phyloP scores from a whole-genome alignment of 2,329 filamentous ascomycete genomes.

The Domatiomyces catenatus region DNA sequence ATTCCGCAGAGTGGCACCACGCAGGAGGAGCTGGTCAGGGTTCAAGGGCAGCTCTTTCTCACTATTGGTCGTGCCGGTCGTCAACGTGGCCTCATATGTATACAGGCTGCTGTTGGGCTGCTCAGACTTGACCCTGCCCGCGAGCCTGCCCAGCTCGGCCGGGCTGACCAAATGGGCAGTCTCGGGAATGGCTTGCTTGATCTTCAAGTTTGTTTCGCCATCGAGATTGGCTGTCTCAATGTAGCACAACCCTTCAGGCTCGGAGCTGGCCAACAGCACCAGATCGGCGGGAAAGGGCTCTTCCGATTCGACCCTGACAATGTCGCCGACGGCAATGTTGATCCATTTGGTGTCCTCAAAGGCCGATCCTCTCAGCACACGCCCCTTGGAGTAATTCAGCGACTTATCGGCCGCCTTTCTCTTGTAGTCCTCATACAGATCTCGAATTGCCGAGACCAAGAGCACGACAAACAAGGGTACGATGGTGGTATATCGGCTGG shows the following conservation, averaged over 20 bases:
- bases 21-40: constrained; percentile 81
- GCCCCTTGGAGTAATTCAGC: constrained; percentile 75
- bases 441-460: constrained; percentile 87
- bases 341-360: constrained; percentile 90
- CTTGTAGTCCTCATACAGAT: constrained; percentile 84
- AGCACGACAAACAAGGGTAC: constrained; percentile 82
- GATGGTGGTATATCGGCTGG: constrained; percentile 91
- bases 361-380: constrained; percentile 63
- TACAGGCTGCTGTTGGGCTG: constrained; percentile 97
- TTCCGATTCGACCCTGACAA: constrained; percentile 84
- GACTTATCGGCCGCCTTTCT: constrained; percentile 72
- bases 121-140: constrained; percentile 78
- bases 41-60: constrained; percentile 84
- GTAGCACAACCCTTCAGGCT: constrained; percentile 94
- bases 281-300: constrained; percentile 89
- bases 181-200: constrained; percentile 93
- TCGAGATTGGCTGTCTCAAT: constrained; percentile 97
- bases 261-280: constrained; percentile 81
- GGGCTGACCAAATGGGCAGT: constrained; percentile 77
- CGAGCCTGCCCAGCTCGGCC: constrained; percentile 67
- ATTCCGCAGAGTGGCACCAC: constrained; percentile 86
- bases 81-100: constrained; percentile 92
- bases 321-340: constrained; percentile 81
- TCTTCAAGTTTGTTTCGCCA: constrained; percentile 95
- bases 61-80: constrained; percentile 73